These are phyloP conservation scores for Dipteronia dyeriana DNA, from an alignment of 345 rosid species.

Conservation along the genomic window DNA sequence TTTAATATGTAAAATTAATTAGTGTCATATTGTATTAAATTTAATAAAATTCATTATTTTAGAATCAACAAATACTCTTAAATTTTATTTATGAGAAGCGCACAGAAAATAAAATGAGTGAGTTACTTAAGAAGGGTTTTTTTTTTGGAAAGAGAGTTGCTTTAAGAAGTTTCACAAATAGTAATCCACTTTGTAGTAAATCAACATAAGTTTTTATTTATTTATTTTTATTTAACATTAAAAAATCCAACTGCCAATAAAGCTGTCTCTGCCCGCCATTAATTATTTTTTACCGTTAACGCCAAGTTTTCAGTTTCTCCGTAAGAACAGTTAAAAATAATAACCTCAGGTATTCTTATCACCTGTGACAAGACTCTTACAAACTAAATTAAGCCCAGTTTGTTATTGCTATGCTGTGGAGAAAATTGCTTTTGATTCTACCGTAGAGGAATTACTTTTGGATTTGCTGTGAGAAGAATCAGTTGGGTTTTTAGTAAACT, in stretches of 20 bases:
- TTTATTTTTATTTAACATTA: not conserved
- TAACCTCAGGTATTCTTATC: not conserved
- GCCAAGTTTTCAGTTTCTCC: constrained; percentile 20
- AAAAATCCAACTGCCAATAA: constrained; percentile 12
- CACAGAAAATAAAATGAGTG: too few relatives aligned
- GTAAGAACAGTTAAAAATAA: not conserved
- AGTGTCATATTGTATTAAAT: too few relatives aligned
- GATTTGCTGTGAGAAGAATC: too few relatives aligned
- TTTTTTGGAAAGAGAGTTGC: too few relatives aligned
- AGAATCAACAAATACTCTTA: not conserved
- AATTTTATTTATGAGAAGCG: too few relatives aligned
- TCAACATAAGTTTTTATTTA: not conserved
- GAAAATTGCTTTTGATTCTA: too few relatives aligned
- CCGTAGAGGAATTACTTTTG: too few relatives aligned
- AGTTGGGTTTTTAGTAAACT: too few relatives aligned
- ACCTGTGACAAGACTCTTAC: not conserved
- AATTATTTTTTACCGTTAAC: constrained; percentile 25
- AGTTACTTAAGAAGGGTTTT: too few relatives aligned
- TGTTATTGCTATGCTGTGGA: too few relatives aligned
- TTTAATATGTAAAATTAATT: too few relatives aligned
- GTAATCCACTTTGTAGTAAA: not conserved
- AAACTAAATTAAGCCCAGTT: too few relatives aligned
- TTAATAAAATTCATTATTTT: not conserved
- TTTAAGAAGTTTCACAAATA: constrained; percentile 2
- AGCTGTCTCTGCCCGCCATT: constrained; percentile 21